Evolutionary conservation across 192 early-diverging fungal species (phyloP).

Genomic region (Coemansia sp.): DNA sequence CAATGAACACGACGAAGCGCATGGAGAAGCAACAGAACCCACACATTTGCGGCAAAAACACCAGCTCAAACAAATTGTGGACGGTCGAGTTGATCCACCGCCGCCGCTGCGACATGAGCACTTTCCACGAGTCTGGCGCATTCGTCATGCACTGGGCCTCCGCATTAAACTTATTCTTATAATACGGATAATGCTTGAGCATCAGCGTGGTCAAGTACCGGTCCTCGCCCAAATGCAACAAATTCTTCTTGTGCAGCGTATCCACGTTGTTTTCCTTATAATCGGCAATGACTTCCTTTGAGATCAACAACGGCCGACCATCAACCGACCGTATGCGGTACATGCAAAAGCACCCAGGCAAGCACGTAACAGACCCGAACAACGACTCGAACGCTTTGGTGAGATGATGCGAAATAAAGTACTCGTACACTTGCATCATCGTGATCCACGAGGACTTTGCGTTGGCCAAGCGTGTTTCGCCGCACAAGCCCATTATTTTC

Average conservation of each 20-base stretch:
- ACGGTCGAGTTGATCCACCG: conserved; percentile 99
- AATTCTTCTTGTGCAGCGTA: conserved; percentile 96
- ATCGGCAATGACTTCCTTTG: conserved; percentile 80
- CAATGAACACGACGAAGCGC: conserved; percentile 94
- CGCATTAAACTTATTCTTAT: conserved; percentile 88
- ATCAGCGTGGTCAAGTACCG: conserved; percentile 92
- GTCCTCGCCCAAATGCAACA: conserved; percentile 97
- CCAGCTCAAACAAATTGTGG: conserved; percentile 94
- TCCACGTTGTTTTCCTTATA: conserved; percentile 93
- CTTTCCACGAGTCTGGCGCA: conserved; percentile 91
- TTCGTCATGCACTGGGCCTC: conserved; percentile 91
- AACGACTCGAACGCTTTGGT: conserved; percentile 96
- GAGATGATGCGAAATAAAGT: conserved; percentile 94
- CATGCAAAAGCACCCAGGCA: conserved; percentile 99
- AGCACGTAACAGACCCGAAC: conserved; percentile 94
- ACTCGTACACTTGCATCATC: conserved; percentile 99
- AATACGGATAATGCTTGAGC: conserved; percentile 97
- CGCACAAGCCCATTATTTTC: conserved; percentile 90
- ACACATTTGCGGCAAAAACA: conserved; percentile 90
- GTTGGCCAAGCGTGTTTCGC: conserved; percentile 90
- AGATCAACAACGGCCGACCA: conserved; percentile 82
- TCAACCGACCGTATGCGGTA: conserved; percentile 90
- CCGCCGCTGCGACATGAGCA: conserved; percentile 95
- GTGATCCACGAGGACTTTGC: conserved; percentile 92
- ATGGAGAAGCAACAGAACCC: conserved; percentile 99